Conservation (phyloP, 169 alveolate species). For the Ichthyophthirius multifiliis region DNA sequence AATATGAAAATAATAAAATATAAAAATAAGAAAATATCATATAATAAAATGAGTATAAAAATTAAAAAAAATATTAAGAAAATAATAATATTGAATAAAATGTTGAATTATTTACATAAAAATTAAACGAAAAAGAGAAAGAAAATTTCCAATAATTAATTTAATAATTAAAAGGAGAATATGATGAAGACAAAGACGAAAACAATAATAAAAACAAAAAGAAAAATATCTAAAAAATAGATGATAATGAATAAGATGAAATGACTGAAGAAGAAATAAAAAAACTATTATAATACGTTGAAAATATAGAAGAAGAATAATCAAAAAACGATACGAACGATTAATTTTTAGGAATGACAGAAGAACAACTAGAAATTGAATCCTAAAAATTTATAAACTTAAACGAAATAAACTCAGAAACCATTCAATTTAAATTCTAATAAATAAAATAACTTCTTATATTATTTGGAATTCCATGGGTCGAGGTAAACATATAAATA, state of each 20-base stretch:
- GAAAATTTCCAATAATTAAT: not conserved
- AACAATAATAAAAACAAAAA: not conserved
- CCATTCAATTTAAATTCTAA: constrained; percentile 35
- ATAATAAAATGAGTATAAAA: too few relatives aligned
- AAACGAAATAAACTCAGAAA: constrained; percentile 6
- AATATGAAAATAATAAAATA: too few relatives aligned
- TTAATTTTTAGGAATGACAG: not conserved
- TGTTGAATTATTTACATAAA: too few relatives aligned
- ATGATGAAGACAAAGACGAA: not conserved
- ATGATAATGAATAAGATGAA: not conserved
- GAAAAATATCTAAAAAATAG: not conserved
- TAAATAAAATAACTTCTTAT: constrained; percentile 45
- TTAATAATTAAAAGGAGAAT: not conserved
- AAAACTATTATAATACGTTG: constrained; percentile 3
- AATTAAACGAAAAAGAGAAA: constrained; percentile 5
- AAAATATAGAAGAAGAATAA: constrained; percentile 20
- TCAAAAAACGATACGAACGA: not conserved
- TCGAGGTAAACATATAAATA: not conserved
- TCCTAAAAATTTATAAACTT: constrained; percentile 21
- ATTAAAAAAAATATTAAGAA: too few relatives aligned
- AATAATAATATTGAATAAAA: too few relatives aligned
- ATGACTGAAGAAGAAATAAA: not conserved
- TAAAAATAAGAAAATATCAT: too few relatives aligned
- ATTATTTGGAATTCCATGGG: constrained; percentile 62
- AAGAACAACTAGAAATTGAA: not conserved